A percentile compares a stretch with the other conserved stretches of the same genome.
These are phyloP conservation scores for Colletotrichum viniferum DNA, from an alignment of 2,329 filamentous ascomycete species.

Conservation along the genomic window DNA sequence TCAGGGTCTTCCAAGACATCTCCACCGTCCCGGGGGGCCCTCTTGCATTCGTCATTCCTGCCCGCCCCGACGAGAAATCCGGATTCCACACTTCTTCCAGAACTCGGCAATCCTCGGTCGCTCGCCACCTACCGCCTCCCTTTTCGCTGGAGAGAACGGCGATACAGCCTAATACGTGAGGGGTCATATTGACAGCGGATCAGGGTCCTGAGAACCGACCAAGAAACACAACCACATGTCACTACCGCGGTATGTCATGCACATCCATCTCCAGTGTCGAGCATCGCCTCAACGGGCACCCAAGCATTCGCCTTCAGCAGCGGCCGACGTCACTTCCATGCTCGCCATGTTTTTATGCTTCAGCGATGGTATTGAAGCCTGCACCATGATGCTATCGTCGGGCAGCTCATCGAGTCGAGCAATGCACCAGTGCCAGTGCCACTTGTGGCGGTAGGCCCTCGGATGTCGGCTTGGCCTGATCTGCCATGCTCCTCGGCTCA, in stretches of 20 bases:
- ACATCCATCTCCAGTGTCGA: background rate
- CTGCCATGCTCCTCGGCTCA: background rate
- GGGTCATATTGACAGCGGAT: background rate
- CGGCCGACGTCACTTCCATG: constrained; percentile 11
- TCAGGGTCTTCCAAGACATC: constrained; percentile 17
- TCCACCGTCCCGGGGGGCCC: background rate
- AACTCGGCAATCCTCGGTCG: constrained; percentile 1
- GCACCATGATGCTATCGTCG: background rate
- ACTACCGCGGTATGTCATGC: background rate
- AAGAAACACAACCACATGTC: background rate
- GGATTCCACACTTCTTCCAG: constrained; percentile 11
- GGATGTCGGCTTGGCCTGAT: background rate
- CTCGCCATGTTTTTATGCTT: background rate
- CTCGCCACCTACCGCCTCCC: background rate
- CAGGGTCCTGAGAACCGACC: background rate
- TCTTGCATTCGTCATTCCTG: constrained; percentile 13
- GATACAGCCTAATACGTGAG: background rate
- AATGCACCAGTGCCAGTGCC: background rate
- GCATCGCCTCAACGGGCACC: constrained; percentile 5
- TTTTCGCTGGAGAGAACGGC: background rate
- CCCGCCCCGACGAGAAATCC: background rate
- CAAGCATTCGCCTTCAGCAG: background rate
- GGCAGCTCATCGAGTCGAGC: background rate
- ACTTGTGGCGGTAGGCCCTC: background rate
- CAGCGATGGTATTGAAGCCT: background rate